Base-by-base conservation (phyloP, 2,329 filamentous ascomycete species). In the Cordyceps sp. region DNA sequence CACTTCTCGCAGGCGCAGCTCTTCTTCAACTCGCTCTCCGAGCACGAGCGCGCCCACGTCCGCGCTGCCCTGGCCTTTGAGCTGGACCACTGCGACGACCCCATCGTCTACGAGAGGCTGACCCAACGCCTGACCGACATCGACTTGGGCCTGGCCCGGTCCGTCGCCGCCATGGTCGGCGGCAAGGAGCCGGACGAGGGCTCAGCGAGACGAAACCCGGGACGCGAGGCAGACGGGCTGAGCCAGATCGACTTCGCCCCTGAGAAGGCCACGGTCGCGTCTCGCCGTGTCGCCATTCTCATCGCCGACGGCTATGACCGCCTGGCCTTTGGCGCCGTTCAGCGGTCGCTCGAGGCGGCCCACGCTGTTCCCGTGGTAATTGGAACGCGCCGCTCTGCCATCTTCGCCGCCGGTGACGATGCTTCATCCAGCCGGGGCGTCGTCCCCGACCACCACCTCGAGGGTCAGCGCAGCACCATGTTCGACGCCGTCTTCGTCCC, bases 401-500 rank as follows among this genome's bases (percentile, higher is more conserved):
- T 88, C 36, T 74, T 62, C 33, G 67, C 77, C 6, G 67, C 64
- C 0, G 69, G 69, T 7, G 68, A 69, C 37, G 62, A 69, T 39
- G 64, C 64, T 30, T 57, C 55, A 1, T 49, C 53, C 3, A 55
- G 60, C 25, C 64, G 64, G 34, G 72, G 71, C 5, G 55, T 80
- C 0, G 54, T 68, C 17, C 75, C 83, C 0, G 77, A 85, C 42
- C 80, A 90, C 47, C 78, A 86, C 47, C 70, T 88, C 31, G 78
- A 86, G 42, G 82, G 79, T 1, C 74, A 79, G 66, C 70, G 82
- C 13, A 82, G 75, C 19, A 83, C 78, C 23, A 73, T 90, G 64
- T 88, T 88, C 39, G 83, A 90, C 47, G 75, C 79, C 1, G 47
- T 86, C 19, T 85, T 84, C 45, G 58, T 92, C 3, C 81, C 81